Base-by-base conservation (phyloP, 192 early-diverging fungal genomes). In the Entophlyctis luteolus region DNA sequence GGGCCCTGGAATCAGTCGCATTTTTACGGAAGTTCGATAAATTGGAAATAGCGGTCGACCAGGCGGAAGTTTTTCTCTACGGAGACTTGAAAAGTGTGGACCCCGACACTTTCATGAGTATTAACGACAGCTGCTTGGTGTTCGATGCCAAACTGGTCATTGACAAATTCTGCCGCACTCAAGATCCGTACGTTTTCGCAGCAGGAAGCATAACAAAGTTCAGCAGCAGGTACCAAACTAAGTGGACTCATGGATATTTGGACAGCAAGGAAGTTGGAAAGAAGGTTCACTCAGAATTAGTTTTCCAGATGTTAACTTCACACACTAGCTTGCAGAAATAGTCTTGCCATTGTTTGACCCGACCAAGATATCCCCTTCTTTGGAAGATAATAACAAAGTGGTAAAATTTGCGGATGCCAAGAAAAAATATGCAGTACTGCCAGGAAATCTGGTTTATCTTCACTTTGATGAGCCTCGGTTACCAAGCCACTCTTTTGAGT, bases 141-240 rank as follows among this genome's bases (percentile, higher is more conserved):
- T 82, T 80, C 72, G 83, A 84, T 48, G 80, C 74, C 1, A 54
- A 55, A 22, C 58, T 84, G 31, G 79, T 84, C n/a, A 73, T 84
- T 42, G 79, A 81, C 63, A 82, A 80, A 49, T 73, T 74, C 55
- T 84, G 78, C 45, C 52, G 74, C 22, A 84, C 83, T 6, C 77
- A 79, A 42, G 83, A 84, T 57, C 62, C 73, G n/a, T 79, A 62
- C 48, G 72, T 84, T 57, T 84, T 55, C 33, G 81, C 76, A 10
- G 83, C 83, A 1, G 83, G 83, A 25, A 73, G 63, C 37, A 49
- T 80, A 4, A 80, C 80, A 20, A 82, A 82, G 53, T 84, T 82
- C 58, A 71, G 81, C 0, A 84, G 75, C 49, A 56, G 55, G 37
- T 80, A 82, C 55, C 70, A 77, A 57, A 84, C 83, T 27, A 55